Evolutionary conservation across 805 yeast species (phyloP), one percentile per base, ranked within the genome.

Genomic region (Tetrapisispora fleetii): DNA sequence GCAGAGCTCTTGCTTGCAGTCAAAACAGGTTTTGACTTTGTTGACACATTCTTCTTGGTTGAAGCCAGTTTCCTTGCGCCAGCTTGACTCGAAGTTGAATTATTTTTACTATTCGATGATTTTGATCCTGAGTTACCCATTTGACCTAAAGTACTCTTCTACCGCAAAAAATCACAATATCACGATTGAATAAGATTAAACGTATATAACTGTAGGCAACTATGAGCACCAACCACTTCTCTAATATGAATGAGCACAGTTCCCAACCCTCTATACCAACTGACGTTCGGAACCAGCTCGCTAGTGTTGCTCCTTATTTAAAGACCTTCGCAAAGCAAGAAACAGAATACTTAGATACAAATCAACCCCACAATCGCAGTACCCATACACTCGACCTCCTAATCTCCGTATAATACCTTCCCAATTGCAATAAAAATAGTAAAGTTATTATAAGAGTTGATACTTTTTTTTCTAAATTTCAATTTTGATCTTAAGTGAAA

Each of bases 111-210:
- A 7, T n/a, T 60, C 36, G 65, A 57, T 47, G 62, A 64, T 22
- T 57, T 75, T 21, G 79, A 75, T 39, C 75, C 65, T 24, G 73
- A 64, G 57, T 76, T 76, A 52, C 80, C 81, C 80, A 76, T 76
- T 24, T 40, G 17, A n/a, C 3, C 18, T 17, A 22, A 13, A 5
- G 11, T 3, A 10, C 6, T 13, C 18, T 22, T 2, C n/a, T 4
- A 22, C 28, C 28, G 8, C 28, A 24, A 24, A 24, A 8, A 24
- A n/a, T n/a, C n/a, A n/a, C n/a, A n/a, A n/a, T n/a, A n/a, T n/a
- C n/a, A n/a, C n/a, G n/a, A n/a, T n/a, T n/a, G n/a, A n/a, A 7
- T 14, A 4, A 32, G 5, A 6, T 32, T 32, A 32, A 32, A 11
- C 35, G 35, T 32, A 24, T 24, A 24, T 6, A 24, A 24, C 8